Evolutionary conservation across 2,329 filamentous ascomycete species (phyloP).

Genomic region (Emergomyces pasteurianus): DNA sequence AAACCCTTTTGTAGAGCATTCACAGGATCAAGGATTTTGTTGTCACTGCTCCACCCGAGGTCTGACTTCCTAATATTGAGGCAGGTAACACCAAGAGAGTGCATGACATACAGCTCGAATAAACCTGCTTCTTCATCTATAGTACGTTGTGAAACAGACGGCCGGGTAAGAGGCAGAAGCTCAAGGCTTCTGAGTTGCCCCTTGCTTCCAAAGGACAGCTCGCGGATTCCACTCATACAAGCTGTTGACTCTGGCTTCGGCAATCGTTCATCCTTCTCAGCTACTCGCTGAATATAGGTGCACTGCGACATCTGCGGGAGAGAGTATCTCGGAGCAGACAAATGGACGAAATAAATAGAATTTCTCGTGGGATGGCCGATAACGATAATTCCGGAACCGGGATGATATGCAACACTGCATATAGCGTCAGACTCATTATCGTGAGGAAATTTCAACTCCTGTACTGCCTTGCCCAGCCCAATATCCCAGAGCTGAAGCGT

Average conservation of each 20-base stretch:
- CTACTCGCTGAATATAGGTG: constrained; percentile 69
- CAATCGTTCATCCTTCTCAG: constrained; percentile 57
- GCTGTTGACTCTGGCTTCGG: constrained; percentile 88
- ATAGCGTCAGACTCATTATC: constrained; percentile 95
- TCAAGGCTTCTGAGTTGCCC: constrained; percentile 82
- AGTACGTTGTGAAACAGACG: constrained; percentile 39
- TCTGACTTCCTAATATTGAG: constrained; percentile 77
- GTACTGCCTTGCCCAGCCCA: constrained; percentile 84
- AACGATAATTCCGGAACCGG: constrained; percentile 81
- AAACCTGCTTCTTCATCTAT: constrained; percentile 54
- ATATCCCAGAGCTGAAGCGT: constrained; percentile 98
- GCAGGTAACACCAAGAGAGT: constrained; percentile 92
- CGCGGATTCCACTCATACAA: constrained; percentile 91
- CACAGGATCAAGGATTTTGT: constrained; percentile 69
- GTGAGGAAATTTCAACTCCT: constrained; percentile 93
- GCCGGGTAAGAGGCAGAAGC: constrained; percentile 58
- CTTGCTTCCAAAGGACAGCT: constrained; percentile 82
- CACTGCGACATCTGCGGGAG: constrained; percentile 72
- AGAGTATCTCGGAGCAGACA: constrained; percentile 88
- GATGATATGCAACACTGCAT: constrained; percentile 91
- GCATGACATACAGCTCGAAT: constrained; percentile 95
- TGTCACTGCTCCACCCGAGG: constrained; percentile 81
- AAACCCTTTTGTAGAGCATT: constrained; percentile 63
- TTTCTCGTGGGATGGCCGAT: constrained; percentile 95
- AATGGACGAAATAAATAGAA: constrained; percentile 91